Base-by-base conservation (phyloP, 768 basidiomycete species). In the Paxillus involutus region DNA sequence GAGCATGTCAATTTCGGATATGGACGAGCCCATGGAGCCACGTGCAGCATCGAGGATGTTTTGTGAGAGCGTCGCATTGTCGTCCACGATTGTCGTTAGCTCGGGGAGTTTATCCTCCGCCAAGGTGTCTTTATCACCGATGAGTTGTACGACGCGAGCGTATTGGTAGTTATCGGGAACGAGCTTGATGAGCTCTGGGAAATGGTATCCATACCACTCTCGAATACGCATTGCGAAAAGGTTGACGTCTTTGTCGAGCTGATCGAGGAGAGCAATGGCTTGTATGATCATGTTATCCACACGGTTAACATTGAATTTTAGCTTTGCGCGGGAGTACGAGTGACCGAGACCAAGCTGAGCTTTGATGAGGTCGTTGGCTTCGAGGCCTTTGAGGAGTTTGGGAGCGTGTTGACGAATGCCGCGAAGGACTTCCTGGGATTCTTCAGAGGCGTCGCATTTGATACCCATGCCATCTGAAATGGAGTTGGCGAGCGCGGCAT, bases 241-340 rank as follows among this genome's bases (percentile, higher is more conserved):
- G 77, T 98, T 98, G 73, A 98, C 94, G 71, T 98, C 96, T 79
- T 98, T 98, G 82, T 98, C 96, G 65, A 98, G 88, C 66, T 98
- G 95, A 76, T 98, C 96, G 64, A 97, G 90, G 53, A 98, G 86
- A 5, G 95, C 91, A 69, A 98, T 98, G 55, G 96, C 96, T 74
- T 98, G 96, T 63, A 98, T 98, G 75, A 98, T 98, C 96, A 98
- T 98, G 80, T 98, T 97, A 75, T 97, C 94, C 52, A 91, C 84
- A 49, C 92, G 82, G 79, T 95, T 95, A 51, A 94, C 92, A 73
- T 94, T 95, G 82, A 94, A 98, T 76, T 98, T 98, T 58, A 98
- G 88, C 71, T 98, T 98, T 39, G 95, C 89, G 59, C 96, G 88
- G 21, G 94, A 97, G 77, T 96, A 98, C 4, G 94, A 93, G 80